Percentiles rank a stretch among this genome's conserved stretches.
Evolutionary conservation across 805 yeast genomes (phyloP).

Genomic region (Saturnispora gosingensis): DNA sequence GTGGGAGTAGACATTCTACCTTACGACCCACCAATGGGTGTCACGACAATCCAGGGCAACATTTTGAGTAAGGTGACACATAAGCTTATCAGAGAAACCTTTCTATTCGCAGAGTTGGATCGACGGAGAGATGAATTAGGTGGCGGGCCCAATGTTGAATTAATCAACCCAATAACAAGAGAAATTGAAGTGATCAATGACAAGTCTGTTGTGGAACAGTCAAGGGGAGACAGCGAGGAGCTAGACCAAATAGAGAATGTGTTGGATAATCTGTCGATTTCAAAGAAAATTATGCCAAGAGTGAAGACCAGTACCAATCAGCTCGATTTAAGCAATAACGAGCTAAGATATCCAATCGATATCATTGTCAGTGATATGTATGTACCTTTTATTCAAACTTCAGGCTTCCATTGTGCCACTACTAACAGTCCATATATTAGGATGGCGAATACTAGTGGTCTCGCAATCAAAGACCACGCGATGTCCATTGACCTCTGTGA

Average conservation of each 20-base stretch:
- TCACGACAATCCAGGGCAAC: conserved; percentile 76
- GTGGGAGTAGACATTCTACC: conserved; percentile 80
- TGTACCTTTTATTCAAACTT: conserved; percentile 48
- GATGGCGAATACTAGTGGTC: conserved; percentile 90
- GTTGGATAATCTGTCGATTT: conserved; percentile 1
- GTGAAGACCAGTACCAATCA: neutral
- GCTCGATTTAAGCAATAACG: conserved; percentile 1
- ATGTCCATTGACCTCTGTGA: conserved; percentile 87
- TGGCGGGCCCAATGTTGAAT: conserved; percentile 3
- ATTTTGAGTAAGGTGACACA: conserved; percentile 65
- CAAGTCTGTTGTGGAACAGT: conserved; percentile 16
- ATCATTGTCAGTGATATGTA: conserved; percentile 76
- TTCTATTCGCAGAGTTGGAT: conserved; percentile 23
- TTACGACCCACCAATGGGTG: conserved; percentile 72
- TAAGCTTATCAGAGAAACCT: conserved; percentile 40
- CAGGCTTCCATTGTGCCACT: conserved; percentile 49
- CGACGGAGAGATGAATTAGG: conserved; percentile 20
- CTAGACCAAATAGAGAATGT: neutral
- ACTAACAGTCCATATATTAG: conserved; percentile 75
- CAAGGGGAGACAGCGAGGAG: conserved; percentile 12
- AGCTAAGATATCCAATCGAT: conserved; percentile 40
- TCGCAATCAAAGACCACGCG: conserved; percentile 70
- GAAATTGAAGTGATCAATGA: conserved; percentile 5
- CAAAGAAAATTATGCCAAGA: conserved; percentile 1
- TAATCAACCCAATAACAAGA: conserved; percentile 2